phyloP scores from a whole-genome alignment of 352 stramenopile genomes.

The Pythium inflatum region DNA sequence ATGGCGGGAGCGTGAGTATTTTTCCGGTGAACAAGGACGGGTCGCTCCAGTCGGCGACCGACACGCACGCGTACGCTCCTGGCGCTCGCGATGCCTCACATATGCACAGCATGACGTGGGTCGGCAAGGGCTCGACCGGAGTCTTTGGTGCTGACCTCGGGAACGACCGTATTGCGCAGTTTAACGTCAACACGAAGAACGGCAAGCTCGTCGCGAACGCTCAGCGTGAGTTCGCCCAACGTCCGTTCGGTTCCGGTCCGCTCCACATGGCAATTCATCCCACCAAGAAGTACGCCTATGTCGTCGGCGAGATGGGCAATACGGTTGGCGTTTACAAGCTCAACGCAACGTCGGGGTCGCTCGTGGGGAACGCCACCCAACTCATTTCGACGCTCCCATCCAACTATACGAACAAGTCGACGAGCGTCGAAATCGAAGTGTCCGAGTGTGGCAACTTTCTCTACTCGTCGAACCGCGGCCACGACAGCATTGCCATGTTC shows the following conservation, averaged over 20 bases:
- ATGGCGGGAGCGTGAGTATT: slow-evolving; percentile 60
- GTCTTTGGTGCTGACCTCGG: slow-evolving; percentile 74
- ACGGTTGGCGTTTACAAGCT: slow-evolving; percentile 65
- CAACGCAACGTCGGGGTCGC: slow-evolving; percentile 43
- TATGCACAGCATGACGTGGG: slow-evolving; percentile 77
- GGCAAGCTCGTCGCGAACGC: slow-evolving; percentile 48
- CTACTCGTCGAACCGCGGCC: slow-evolving; percentile 52
- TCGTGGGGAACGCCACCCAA: slow-evolving; percentile 55
- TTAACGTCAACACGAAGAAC: slow-evolving; percentile 43
- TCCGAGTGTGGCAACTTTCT: slow-evolving; percentile 44
- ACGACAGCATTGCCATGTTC: slow-evolving; percentile 46
- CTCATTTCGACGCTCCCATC: slow-evolving; percentile 65
- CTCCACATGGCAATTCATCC: slow-evolving; percentile 81
- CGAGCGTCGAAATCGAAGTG: slow-evolving; percentile 41
- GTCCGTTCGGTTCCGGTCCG: slow-evolving; percentile 56
- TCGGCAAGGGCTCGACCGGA: slow-evolving; percentile 41
- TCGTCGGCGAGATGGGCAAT: slow-evolving; percentile 73
- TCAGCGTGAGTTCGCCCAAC: slow-evolving; percentile 44
- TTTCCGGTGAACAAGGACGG: slow-evolving; percentile 65
- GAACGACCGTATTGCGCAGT: slow-evolving; percentile 70
- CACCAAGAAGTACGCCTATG: slow-evolving; percentile 57
- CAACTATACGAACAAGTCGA: slow-evolving; percentile 44
- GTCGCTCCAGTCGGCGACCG: slow-evolving; percentile 44
- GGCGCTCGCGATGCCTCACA: slow-evolving; percentile 78
- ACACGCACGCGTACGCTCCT: slow-evolving; percentile 56